Evolutionary conservation across 345 rosid genomes (phyloP).

Genomic region (Nasturtium officinale): DNA sequence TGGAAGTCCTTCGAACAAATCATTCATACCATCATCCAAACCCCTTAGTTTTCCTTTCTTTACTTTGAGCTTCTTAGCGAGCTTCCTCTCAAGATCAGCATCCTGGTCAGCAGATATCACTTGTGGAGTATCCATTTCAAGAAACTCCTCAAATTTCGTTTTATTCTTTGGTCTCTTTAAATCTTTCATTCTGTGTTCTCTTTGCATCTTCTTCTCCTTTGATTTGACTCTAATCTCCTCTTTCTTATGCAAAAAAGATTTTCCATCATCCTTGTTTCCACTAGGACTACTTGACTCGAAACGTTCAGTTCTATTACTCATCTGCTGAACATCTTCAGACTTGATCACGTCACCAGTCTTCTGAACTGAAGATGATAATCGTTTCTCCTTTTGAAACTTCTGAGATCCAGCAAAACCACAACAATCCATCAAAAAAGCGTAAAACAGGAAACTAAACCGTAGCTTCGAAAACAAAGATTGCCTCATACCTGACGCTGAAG

Average conservation of each 20-base stretch:
- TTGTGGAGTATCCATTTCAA: conserved; percentile 56
- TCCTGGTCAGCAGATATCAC: conserved; percentile 52
- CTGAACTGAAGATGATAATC: conserved; percentile 13
- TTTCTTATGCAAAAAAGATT: conserved; percentile 1
- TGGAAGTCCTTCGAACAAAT: conserved; percentile 54
- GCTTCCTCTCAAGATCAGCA: conserved; percentile 69
- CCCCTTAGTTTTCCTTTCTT: conserved; percentile 72
- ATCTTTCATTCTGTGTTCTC: conserved; percentile 44
- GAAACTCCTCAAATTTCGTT: conserved; percentile 75
- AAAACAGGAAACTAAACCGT: neutral
- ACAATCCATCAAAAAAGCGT: conserved; percentile 1
- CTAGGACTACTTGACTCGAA: conserved; percentile 12
- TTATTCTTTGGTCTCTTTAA: conserved; percentile 46
- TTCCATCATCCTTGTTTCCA: conserved; percentile 13
- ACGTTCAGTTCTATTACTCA: conserved; percentile 11
- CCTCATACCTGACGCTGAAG: conserved; percentile 58
- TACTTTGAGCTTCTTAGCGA: conserved; percentile 84
- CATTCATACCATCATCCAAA: conserved; percentile 63
- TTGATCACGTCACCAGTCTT: conserved; percentile 26
- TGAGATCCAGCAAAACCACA: conserved; percentile 35
- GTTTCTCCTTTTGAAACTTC: conserved; percentile 52
- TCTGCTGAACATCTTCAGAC: conserved; percentile 27
- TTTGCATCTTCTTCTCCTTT: conserved; percentile 38
- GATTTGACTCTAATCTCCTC: conserved; percentile 22
- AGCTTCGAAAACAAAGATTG: neutral